phyloP scores from a whole-genome alignment of 2,329 filamentous ascomycete species.

The Arachnomyces sp. region DNA sequence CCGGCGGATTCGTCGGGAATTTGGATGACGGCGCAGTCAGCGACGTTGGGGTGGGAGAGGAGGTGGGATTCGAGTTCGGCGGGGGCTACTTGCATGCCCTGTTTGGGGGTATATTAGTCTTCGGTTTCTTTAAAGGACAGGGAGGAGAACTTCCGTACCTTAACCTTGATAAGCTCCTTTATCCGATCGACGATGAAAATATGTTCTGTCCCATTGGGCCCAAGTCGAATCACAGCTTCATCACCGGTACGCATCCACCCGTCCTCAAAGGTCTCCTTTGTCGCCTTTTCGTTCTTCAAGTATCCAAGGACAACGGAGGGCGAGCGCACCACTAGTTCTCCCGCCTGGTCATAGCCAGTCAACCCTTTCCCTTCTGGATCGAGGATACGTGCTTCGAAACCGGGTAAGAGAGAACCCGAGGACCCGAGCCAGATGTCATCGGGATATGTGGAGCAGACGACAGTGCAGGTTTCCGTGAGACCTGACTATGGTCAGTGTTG shows the following conservation, averaged over 20 bases:
- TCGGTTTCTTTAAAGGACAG: background rate
- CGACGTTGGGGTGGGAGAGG: constrained; percentile 64
- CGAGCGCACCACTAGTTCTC: constrained; percentile 70
- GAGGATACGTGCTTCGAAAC: constrained; percentile 57
- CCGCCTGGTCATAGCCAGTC: constrained; percentile 61
- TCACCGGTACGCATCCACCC: constrained; percentile 82
- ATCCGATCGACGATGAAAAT: constrained; percentile 77
- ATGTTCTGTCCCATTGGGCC: constrained; percentile 64
- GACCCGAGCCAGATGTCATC: constrained; percentile 63
- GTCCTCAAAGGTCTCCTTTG: constrained; percentile 68
- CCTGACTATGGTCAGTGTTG: constrained; percentile 34
- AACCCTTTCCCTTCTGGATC: constrained; percentile 62
- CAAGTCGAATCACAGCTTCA: constrained; percentile 61
- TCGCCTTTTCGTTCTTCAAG: constrained; percentile 76
- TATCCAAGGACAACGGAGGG: constrained; percentile 76
- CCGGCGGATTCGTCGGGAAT: constrained; percentile 56
- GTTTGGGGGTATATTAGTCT: constrained; percentile 11
- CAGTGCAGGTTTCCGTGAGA: constrained; percentile 68
- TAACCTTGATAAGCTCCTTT: constrained; percentile 71
- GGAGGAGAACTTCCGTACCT: constrained; percentile 48
- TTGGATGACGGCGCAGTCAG: constrained; percentile 70
- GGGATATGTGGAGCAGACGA: constrained; percentile 50
- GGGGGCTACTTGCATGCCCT: constrained; percentile 75
- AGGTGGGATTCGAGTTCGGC: constrained; percentile 76
- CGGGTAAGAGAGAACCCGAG: constrained; percentile 61